Evolutionary conservation across 2,329 filamentous ascomycete genomes (phyloP).

Genomic region (Exophiala aquamarina): DNA sequence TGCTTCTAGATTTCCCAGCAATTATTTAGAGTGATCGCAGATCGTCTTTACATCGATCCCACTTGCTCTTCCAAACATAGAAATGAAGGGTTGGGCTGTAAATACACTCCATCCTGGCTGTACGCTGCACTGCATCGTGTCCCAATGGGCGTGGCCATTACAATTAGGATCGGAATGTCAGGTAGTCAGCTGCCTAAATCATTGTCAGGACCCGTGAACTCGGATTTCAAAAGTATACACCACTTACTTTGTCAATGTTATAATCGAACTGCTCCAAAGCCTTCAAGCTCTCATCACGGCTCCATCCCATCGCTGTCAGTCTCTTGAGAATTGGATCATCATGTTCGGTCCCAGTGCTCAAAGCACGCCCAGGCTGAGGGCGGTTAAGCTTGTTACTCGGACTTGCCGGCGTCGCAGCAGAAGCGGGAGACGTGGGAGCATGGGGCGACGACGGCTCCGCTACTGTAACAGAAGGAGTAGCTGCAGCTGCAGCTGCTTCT

Average conservation of each 20-base stretch:
- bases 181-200: slow-evolving; percentile 32
- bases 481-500: not conserved
- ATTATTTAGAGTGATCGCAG: no score
- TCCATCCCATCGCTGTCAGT: slow-evolving; percentile 85
- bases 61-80: no score
- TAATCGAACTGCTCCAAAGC: slow-evolving; percentile 95
- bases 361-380: slow-evolving; percentile 48
- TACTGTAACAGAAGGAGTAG: not conserved
- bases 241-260: slow-evolving; percentile 84
- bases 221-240: not conserved
- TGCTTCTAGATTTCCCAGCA: no score
- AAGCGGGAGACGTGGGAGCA: slow-evolving; percentile 1
- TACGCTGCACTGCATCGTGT: no score
- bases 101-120: not conserved
- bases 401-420: not conserved
- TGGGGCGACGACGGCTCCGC: slow-evolving; percentile 3
- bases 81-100: no score
- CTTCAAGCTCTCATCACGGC: slow-evolving; percentile 68
- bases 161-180: slow-evolving; percentile 26
- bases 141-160: no score
- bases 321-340: slow-evolving; percentile 92
- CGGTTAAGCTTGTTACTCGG: slow-evolving; percentile 18
- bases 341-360: slow-evolving; percentile 73
- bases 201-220: slow-evolving; percentile 3
- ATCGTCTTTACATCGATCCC: no score